A percentile compares a stretch with the other conserved stretches of the same genome.
Conservation (phyloP, 352 stramenopile genomes). For the Aphanomyces invadans region DNA sequence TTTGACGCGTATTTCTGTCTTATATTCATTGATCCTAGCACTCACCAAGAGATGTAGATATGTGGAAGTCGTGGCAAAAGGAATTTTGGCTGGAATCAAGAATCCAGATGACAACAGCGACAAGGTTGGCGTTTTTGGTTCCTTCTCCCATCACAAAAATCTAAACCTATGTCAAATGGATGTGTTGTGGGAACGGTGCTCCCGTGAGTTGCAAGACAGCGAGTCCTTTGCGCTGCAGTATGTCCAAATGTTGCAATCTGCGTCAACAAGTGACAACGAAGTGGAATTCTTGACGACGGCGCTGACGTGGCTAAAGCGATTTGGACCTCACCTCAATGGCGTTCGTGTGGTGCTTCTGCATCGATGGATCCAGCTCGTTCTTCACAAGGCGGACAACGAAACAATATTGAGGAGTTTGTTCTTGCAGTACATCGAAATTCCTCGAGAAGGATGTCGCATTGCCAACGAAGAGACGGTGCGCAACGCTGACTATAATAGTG, state of each 20-base stretch:
- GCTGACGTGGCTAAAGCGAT: background rate
- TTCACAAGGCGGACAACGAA: background rate
- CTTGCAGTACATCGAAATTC: background rate
- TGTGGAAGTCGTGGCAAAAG: background rate
- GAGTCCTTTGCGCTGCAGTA: slow-evolving; percentile 9
- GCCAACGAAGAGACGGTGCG: background rate
- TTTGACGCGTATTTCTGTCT: slow-evolving; percentile 6
- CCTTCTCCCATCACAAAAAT: background rate
- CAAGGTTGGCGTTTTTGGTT: background rate
- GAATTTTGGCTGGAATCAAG: background rate
- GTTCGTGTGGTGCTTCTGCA: slow-evolving; percentile 18
- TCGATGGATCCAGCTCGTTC: background rate
- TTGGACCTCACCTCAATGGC: background rate
- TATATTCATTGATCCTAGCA: background rate
- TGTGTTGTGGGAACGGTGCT: background rate
- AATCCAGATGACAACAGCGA: background rate
- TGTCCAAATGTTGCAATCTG: background rate
- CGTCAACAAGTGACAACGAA: background rate
- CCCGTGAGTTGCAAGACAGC: background rate
- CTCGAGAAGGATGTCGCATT: slow-evolving; percentile 1
- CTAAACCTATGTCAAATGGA: background rate
- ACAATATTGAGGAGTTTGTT: background rate
- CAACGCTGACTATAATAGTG: background rate
- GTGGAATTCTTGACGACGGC: background rate
- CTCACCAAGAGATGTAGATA: background rate